A percentile compares a stretch with the other conserved stretches of the same genome.
Evolutionary conservation across 176 grass and related monocot species (phyloP).

Genomic region (Bolboschoenus planiculmis): DNA sequence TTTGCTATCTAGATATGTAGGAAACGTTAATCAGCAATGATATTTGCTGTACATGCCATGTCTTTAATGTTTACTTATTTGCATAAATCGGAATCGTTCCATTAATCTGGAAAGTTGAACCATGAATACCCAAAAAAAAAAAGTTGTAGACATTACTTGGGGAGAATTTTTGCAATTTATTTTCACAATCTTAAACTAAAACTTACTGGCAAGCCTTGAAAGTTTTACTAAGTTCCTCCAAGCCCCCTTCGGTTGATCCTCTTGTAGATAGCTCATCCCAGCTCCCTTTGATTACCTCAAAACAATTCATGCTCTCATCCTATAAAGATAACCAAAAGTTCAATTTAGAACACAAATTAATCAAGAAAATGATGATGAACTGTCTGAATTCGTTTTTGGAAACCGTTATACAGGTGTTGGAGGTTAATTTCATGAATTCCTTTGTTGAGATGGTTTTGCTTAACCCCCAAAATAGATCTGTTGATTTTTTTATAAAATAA

Average conservation of each 20-base stretch:
- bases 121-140: background rate
- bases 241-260: conserved; percentile 34
- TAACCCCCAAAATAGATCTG: background rate
- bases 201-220: conserved; percentile 93
- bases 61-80: no score
- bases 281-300: conserved; percentile 61
- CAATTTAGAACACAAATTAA: background rate
- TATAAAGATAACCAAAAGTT: conserved; percentile 23
- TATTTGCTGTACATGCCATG: no score
- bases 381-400: background rate
- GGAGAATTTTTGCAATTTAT: background rate
- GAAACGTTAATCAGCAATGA: no score
- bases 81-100: no score
- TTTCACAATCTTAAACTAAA: background rate
- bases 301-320: conserved; percentile 87
- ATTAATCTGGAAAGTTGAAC: background rate
- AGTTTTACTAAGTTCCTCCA: conserved; percentile 57
- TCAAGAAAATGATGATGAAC: background rate
- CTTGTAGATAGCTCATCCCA: conserved; percentile 55
- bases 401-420: background rate
- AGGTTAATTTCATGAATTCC: background rate
- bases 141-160: background rate
- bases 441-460: background rate
- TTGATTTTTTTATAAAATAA: background rate
- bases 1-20: no score